phyloP scores from a whole-genome alignment of 2,329 filamentous ascomycete species.

The Curvularia hawaiiensis region DNA sequence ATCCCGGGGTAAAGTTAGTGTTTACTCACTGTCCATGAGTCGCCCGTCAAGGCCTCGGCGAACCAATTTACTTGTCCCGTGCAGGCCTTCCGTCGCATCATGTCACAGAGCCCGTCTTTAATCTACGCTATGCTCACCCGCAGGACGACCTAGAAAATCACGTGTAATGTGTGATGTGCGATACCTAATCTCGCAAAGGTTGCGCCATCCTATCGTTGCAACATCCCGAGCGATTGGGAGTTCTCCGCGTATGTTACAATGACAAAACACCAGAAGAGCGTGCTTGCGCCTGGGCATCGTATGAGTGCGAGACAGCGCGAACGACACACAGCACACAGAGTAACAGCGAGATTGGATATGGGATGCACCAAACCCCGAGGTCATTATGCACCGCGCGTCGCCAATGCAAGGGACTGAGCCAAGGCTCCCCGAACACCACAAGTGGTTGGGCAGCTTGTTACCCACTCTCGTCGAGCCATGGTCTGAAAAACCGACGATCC shows the following conservation, averaged over 20 bases:
- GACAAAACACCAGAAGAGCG: not conserved
- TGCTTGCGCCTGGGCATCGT: too few relatives aligned
- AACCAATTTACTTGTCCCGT: too few relatives aligned
- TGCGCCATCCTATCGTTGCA: not conserved
- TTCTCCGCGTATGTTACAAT: not conserved
- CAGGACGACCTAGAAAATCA: not conserved
- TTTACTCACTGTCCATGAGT: too few relatives aligned
- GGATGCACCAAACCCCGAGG: not conserved
- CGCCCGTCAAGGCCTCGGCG: too few relatives aligned
- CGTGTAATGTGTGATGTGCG: too few relatives aligned
- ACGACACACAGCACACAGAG: too few relatives aligned
- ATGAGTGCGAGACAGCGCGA: too few relatives aligned
- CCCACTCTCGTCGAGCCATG: too few relatives aligned
- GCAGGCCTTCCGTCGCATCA: not conserved
- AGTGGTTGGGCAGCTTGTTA: not conserved
- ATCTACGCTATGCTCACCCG: not conserved
- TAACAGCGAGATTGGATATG: not conserved
- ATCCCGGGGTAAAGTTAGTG: not conserved
- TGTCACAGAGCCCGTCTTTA: not conserved
- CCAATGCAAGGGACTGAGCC: not conserved
- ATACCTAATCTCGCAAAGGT: not conserved
- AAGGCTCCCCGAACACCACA: not conserved
- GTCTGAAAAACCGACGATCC: not conserved
- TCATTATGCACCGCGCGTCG: not conserved
- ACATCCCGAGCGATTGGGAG: not conserved